Conservation (phyloP, 805 yeast genomes). For the Wickerhamomyces sydowiorum region DNA sequence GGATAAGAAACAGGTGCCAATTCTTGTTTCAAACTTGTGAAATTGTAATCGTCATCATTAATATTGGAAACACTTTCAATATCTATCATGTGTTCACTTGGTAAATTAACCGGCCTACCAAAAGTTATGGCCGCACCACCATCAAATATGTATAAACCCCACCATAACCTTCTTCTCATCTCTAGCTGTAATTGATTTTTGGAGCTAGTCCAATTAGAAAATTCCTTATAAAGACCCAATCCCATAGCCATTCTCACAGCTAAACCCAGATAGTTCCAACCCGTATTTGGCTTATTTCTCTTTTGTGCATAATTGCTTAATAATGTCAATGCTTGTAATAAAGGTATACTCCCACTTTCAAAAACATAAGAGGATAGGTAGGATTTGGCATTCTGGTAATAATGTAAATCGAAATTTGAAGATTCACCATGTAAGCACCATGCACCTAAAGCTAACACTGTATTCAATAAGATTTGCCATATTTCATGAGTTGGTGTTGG, state of each 20-base stretch:
- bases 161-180: conserved; percentile 58
- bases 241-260: conserved; percentile 65
- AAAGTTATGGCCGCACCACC: conserved; percentile 58
- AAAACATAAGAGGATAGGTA: conserved; percentile 41
- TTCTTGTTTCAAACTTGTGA: conserved; percentile 11
- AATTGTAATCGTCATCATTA: conserved; percentile 32
- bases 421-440: conserved; percentile 58
- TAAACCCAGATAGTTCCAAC: conserved; percentile 62
- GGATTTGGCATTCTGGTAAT: conserved; percentile 48
- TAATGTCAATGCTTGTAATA: conserved; percentile 46
- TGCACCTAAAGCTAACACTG: conserved; percentile 62
- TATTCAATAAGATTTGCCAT: conserved; percentile 50
- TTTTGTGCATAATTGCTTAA: conserved; percentile 59
- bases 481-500: conserved; percentile 37
- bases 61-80: conserved; percentile 45
- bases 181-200: conserved; percentile 41
- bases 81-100: conserved; percentile 40
- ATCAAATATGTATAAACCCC: conserved; percentile 61
- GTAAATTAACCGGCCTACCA: conserved; percentile 58
- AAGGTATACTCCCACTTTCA: conserved; percentile 53
- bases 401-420: conserved; percentile 45
- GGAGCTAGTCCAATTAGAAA: conserved; percentile 33
- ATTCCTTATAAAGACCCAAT: conserved; percentile 55
- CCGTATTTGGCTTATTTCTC: conserved; percentile 60
- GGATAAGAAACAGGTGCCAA: conserved; percentile 30